Percentiles rank a stretch among this genome's conserved stretches.
Conservation (phyloP, 164 flowering plant genomes). For the Vitis rupestris region DNA sequence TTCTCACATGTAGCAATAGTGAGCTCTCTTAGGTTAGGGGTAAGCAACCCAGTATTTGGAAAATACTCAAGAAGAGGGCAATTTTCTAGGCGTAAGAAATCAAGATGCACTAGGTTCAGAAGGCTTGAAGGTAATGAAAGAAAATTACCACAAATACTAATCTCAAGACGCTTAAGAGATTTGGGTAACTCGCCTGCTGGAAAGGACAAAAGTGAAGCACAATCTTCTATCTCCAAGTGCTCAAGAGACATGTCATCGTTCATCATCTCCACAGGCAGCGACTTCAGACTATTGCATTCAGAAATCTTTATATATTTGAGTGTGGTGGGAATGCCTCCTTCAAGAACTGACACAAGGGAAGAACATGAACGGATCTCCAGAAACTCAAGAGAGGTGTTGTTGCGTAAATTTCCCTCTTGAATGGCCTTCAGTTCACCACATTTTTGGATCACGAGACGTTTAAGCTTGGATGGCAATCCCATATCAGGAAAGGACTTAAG, state of each 20-base stretch:
- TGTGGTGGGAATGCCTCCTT: constrained; percentile 4
- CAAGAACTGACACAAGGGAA: constrained; percentile 1
- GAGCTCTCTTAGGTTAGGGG: constrained; percentile 5
- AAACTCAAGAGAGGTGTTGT: constrained; percentile 7
- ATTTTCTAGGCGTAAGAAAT: background rate
- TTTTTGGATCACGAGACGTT: background rate
- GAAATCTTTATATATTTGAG: constrained; percentile 2
- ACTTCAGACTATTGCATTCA: constrained; percentile 3
- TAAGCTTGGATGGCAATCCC: constrained; percentile 5
- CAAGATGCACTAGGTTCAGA: background rate
- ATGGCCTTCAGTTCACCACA: constrained; percentile 4
- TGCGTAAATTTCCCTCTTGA: background rate
- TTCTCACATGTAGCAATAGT: constrained; percentile 8
- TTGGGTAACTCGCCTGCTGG: constrained; percentile 11
- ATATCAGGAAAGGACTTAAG: constrained; percentile 12
- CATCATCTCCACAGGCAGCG: constrained; percentile 13
- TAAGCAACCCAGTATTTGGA: constrained; percentile 4
- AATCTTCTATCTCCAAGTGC: constrained; percentile 13
- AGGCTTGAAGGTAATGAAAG: constrained; percentile 4
- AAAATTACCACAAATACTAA: constrained; percentile 12
- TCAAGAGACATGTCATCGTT: constrained; percentile 3
- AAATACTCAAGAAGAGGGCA: constrained; percentile 8
- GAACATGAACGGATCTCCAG: constrained; percentile 3
- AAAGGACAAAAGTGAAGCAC: constrained; percentile 17
- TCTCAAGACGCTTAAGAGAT: background rate